Evolutionary conservation across 768 basidiomycete genomes (phyloP).

Genomic region (Mycena galopus): DNA sequence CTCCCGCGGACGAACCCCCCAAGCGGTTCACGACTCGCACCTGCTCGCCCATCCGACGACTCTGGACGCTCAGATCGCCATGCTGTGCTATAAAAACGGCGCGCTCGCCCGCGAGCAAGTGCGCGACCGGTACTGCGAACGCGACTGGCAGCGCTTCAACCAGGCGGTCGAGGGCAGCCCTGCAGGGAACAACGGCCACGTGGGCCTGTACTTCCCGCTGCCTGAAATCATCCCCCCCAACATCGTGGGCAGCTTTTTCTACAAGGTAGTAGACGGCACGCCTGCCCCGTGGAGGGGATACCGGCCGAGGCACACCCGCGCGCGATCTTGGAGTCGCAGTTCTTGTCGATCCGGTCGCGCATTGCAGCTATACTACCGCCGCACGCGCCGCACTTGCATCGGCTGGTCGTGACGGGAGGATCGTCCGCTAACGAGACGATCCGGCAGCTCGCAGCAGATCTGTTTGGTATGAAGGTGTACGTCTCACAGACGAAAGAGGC

Average conservation of each 20-base stretch:
- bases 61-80: slow-evolving; percentile 78
- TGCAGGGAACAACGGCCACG: slow-evolving; percentile 69
- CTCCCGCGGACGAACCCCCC: slow-evolving; percentile 72
- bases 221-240: slow-evolving; percentile 90
- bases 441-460: slow-evolving; percentile 80
- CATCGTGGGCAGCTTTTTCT: slow-evolving; percentile 79
- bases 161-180: slow-evolving; percentile 66
- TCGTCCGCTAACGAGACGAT: slow-evolving; percentile 81
- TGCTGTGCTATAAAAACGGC: slow-evolving; percentile 95
- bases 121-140: slow-evolving; percentile 71
- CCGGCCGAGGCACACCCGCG: slow-evolving; percentile 70
- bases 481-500: slow-evolving; percentile 77
- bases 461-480: slow-evolving; percentile 84
- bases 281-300: slow-evolving; percentile 51
- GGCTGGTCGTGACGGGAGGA: slow-evolving; percentile 85
- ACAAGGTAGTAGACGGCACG: slow-evolving; percentile 44
- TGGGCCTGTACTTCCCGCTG: slow-evolving; percentile 86
- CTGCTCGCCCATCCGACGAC: slow-evolving; percentile 79
- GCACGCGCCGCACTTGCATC: slow-evolving; percentile 65
- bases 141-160: slow-evolving; percentile 80
- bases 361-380: slow-evolving; percentile 76
- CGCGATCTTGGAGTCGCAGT: slow-evolving; percentile 87
- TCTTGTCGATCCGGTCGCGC: slow-evolving; percentile 83
- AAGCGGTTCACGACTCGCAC: slow-evolving; percentile 79
- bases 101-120: slow-evolving; percentile 85